These are phyloP conservation scores for Alternaria viburni DNA, from an alignment of 2,329 filamentous ascomycete species.

Conservation along the genomic window DNA sequence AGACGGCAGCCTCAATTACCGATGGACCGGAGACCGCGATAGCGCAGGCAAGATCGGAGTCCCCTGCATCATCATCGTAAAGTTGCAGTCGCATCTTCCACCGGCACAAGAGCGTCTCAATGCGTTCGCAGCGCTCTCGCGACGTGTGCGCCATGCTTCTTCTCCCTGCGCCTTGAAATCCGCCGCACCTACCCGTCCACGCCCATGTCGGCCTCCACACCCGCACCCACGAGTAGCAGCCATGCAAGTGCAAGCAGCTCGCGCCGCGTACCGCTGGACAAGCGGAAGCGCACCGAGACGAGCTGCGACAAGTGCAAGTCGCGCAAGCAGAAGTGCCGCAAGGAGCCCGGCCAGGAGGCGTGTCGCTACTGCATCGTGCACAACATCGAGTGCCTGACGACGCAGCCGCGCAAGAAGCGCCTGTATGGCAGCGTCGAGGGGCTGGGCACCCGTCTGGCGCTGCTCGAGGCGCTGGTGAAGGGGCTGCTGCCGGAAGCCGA, in stretches of 20 bases:
- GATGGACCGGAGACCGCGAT: conserved; percentile 2
- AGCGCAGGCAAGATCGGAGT: background rate
- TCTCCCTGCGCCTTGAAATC: conserved; percentile 11
- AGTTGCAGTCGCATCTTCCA: conserved; percentile 6
- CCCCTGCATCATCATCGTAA: conserved; percentile 7
- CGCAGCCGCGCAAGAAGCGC: conserved; percentile 54
- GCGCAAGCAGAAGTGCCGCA: conserved; percentile 55
- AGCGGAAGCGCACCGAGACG: conserved; percentile 54
- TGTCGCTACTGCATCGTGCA: conserved; percentile 53
- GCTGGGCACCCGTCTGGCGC: conserved; percentile 48
- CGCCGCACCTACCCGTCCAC: conserved; percentile 9
- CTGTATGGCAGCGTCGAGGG: conserved; percentile 54
- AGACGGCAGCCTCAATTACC: conserved; percentile 11
- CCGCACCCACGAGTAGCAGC: conserved; percentile 13
- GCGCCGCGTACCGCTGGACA: conserved; percentile 51
- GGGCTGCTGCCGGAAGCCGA: conserved; percentile 53
- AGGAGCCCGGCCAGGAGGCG: conserved; percentile 45
- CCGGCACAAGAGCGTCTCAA: conserved; percentile 7
- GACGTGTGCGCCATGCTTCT: conserved; percentile 15
- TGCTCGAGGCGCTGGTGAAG: conserved; percentile 55
- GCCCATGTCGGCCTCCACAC: conserved; percentile 11
- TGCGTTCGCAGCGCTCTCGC: conserved; percentile 2
- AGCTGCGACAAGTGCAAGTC: conserved; percentile 57
- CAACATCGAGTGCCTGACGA: conserved; percentile 52
- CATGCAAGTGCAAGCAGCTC: conserved; percentile 25